A percentile compares a stretch with the other conserved stretches of the same genome.
These are phyloP conservation scores for Fusarium clavum DNA, from an alignment of 2,329 filamentous ascomycete genomes.

Conservation along the genomic window DNA sequence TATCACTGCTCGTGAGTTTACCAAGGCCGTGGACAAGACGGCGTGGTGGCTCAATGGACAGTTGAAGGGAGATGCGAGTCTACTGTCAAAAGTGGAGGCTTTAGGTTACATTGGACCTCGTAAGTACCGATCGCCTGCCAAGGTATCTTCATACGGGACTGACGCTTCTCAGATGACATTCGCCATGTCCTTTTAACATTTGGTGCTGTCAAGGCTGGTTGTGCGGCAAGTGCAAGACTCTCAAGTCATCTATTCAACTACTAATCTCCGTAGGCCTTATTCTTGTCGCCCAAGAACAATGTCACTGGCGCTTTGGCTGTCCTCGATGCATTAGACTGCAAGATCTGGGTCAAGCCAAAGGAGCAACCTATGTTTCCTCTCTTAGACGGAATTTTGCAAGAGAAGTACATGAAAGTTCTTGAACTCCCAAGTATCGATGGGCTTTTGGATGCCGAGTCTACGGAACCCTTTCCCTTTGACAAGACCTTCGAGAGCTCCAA, in stretches of 20 bases:
- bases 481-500: conserved; percentile 50
- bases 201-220: conserved; percentile 51
- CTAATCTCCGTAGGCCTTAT: conserved; percentile 42
- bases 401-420: conserved; percentile 46
- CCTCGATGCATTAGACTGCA: conserved; percentile 49
- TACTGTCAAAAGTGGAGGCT: conserved; percentile 31
- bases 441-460: conserved; percentile 35
- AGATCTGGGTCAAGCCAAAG: conserved; percentile 46
- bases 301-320: conserved; percentile 49
- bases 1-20: conserved; percentile 43
- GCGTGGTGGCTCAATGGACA: conserved; percentile 46
- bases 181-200: conserved; percentile 48
- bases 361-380: conserved; percentile 34
- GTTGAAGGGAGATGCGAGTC: neutral
- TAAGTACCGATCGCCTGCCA: conserved; percentile 32
- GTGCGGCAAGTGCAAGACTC: conserved; percentile 41
- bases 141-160: neutral
- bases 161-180: conserved; percentile 43
- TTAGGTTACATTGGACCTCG: conserved; percentile 51
- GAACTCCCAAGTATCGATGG: conserved; percentile 46
- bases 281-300: conserved; percentile 52
- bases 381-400: conserved; percentile 40
- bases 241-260: neutral
- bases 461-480: conserved; percentile 44
- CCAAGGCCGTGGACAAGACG: conserved; percentile 46